phyloP scores from a whole-genome alignment of 768 basidiomycete genomes.

The Boletus insuetus region DNA sequence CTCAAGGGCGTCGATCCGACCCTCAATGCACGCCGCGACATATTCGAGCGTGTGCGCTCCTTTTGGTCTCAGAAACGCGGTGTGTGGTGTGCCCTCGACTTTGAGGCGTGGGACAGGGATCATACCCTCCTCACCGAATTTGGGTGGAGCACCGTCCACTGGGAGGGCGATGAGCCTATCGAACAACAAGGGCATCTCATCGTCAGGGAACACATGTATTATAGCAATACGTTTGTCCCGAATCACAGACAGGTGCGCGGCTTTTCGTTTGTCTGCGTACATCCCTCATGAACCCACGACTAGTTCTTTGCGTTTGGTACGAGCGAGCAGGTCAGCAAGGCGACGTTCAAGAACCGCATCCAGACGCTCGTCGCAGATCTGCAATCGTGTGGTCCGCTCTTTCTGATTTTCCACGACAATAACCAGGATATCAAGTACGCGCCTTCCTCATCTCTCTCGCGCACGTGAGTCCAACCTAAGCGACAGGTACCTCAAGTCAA shows the following conservation, averaged over 20 bases:
- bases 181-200: constrained; percentile 58
- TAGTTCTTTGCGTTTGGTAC: constrained; percentile 69
- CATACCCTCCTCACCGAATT: constrained; percentile 76
- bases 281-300: neutral
- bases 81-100: constrained; percentile 76
- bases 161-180: constrained; percentile 50
- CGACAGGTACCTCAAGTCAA: constrained; percentile 52
- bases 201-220: constrained; percentile 57
- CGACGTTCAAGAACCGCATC: constrained; percentile 52
- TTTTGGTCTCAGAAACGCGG: constrained; percentile 64
- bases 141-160: constrained; percentile 66
- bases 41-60: constrained; percentile 66
- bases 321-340: constrained; percentile 52
- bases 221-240: constrained; percentile 62
- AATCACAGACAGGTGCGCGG: constrained; percentile 54
- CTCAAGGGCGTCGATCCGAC: constrained; percentile 61
- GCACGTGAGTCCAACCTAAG: neutral
- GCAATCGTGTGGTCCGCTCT: constrained; percentile 54
- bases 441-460: neutral
- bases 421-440: constrained; percentile 72
- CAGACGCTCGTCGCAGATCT: constrained; percentile 42
- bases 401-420: constrained; percentile 79
- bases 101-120: constrained; percentile 81
- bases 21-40: constrained; percentile 53
- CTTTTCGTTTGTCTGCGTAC: too few relatives aligned